Base-by-base conservation (phyloP, 257 asterid species). In the Gynochthodes officinalis region DNA sequence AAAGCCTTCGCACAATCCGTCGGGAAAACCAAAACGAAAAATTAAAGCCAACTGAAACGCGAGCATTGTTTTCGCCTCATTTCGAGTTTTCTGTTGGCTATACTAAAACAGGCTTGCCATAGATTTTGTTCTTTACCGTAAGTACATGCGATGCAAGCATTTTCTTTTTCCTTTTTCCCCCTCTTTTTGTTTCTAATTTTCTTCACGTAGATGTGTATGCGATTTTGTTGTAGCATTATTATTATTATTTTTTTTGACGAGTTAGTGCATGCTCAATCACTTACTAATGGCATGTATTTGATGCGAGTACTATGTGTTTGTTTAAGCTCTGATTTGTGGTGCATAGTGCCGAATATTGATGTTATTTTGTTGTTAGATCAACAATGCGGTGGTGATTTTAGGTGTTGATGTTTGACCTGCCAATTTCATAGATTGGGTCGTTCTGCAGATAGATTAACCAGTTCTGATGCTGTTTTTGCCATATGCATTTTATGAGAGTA, bases 11-110 rank as follows among this genome's bases (percentile, higher is more conserved):
- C 57, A 4, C 8, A 5, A 5, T 35, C 30, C 64, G 23, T 44
- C 75, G 69, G 60, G 33, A 9, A n/a, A 27, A 60, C 44, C 32
- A 32, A 60, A 46, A 12, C n/a, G n/a, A 43, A 46, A 12, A 53
- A 14, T 27, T 62, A 33, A 68, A 43, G 33, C 61, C 73, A 52
- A 68, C 19, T 43, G 40, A 27, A 35, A 61, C 33, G 12, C 27
- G 39, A 23, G 27, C 63, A 30, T 23, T 52, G 23, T 73, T 63
- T 73, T 50, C 57, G 77, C 46, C 57, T 64, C 68, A 6, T 63
- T 15, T 19, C 68, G 0, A 61, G 44, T 15, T 1, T n/a, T 39
- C 69, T 2, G 14, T 40, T 25, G n/a, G 25, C n/a, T n/a, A n/a
- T n/a, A n/a, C n/a, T n/a, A n/a, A n/a, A n/a, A n/a, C n/a, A n/a